Base-by-base conservation (phyloP, 257 asterid genomes). In the Galeopsis tetrahit region DNA sequence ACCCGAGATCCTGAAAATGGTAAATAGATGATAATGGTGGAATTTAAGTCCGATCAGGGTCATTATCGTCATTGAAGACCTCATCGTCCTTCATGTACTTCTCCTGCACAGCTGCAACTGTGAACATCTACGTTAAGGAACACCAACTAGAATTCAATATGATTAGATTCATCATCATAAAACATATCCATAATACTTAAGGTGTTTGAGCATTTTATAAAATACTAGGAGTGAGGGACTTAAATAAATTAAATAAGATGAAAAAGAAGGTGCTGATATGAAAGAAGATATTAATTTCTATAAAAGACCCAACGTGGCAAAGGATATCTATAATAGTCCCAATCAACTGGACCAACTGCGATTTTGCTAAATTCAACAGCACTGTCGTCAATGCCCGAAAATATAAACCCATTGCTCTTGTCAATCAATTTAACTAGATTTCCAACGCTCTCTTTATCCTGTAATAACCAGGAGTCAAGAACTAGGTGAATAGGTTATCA, bases 321-420 rank as follows among this genome's bases (percentile, higher is more conserved):
- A 94, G 99, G 99, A 94, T 94, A 94, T 94, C 99, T 82, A 21
- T 90, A 86, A 73, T 95, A 95, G 73, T 95, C 99, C 95, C 96
- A 95, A 72, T 92, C 97, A 72, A 79, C 84, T 1, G 92, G 78
- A n/a, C 95, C 85, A 39, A 95, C 96, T 35, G 99, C 97, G 21
- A 94, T 76, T 84, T 94, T 94, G 88, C 99, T 91, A 83, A 94
- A 94, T 69, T 86, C 99, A 31, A 91, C 88, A 7, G 97, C 98
- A 72, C 89, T 92, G 43, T 86, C 91, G 11, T 95, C 97, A 10
- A 91, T 88, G 73, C 98, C 85, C 8, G 92, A 89, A 74, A 92
- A 95, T 82, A 95, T 88, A 75, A 90, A 95, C 28, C 99, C 99
- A 13, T 92, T 95, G 85, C 78, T 85, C 89, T 95, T 92, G 92